Conservation (phyloP, 805 yeast genomes). For the Blastobotrys americana region DNA sequence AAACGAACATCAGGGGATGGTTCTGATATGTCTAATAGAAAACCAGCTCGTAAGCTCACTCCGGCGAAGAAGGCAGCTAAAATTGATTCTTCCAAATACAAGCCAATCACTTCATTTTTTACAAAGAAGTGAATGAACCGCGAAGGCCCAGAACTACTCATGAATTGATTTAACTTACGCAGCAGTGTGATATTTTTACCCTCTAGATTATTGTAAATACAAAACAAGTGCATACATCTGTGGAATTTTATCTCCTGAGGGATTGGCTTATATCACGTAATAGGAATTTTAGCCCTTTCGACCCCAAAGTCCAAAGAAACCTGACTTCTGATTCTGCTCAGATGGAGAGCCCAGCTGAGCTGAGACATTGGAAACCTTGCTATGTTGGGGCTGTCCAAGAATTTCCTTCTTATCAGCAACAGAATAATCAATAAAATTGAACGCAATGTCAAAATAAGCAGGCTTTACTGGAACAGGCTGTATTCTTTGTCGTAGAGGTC, state of each 20-base stretch:
- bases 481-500: conserved; percentile 28
- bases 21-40: background rate
- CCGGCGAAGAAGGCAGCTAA: background rate
- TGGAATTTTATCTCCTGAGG: too few species aligned
- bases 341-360: too few species aligned
- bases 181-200: too few species aligned
- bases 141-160: too few species aligned
- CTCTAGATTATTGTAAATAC: too few species aligned
- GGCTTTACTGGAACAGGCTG: conserved; percentile 74
- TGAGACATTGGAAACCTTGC: background rate
- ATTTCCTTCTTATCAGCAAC: conserved; percentile 8
- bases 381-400: background rate
- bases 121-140: too few species aligned
- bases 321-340: too few species aligned
- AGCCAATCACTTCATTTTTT: conserved; percentile 31
- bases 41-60: conserved; percentile 11
- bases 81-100: conserved; percentile 17
- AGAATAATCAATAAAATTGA: conserved; percentile 58
- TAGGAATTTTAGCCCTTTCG: background rate
- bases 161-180: too few species aligned
- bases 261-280: too few species aligned
- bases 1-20: conserved; percentile 7
- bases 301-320: background rate
- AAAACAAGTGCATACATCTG: too few species aligned
- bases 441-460: conserved; percentile 85